phyloP scores from a whole-genome alignment of 2,329 filamentous ascomycete genomes.

The Xylaria sp. region DNA sequence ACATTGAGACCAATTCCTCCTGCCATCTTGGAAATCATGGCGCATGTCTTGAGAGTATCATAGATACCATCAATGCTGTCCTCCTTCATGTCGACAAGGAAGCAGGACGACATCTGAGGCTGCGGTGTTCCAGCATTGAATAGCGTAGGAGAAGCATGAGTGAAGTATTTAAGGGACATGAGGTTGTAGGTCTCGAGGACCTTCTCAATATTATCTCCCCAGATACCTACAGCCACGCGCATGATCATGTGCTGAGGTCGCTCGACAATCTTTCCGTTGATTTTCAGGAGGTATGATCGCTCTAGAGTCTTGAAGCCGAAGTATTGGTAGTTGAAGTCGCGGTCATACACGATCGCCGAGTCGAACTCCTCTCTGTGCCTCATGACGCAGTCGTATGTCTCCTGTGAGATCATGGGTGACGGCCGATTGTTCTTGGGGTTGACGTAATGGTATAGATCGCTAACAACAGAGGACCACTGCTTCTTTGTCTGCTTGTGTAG shows the following conservation, averaged over 20 bases:
- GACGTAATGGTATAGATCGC: conserved; percentile 93
- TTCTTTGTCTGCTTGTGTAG: conserved; percentile 99
- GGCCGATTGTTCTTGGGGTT: conserved; percentile 88
- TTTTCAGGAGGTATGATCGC: conserved; percentile 95
- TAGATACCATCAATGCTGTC: conserved; percentile 99
- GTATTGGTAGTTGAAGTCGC: conserved; percentile 99
- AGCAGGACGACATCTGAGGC: conserved; percentile 96
- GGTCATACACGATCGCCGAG: conserved; percentile 98
- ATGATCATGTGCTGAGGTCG: conserved; percentile 99
- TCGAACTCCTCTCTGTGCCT: conserved; percentile 97
- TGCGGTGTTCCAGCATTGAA: conserved; percentile 98
- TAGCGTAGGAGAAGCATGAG: conserved; percentile 95
- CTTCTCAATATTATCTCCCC: conserved; percentile 93
- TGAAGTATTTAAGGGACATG: conserved; percentile 99
- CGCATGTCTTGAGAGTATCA: conserved; percentile 98
- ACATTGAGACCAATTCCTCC: conserved; percentile 97
- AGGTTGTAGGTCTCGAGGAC: conserved; percentile 98
- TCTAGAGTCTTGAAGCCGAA: conserved; percentile 99
- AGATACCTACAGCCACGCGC: conserved; percentile 97
- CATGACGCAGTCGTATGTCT: conserved; percentile 93
- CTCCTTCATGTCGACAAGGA: conserved; percentile 99
- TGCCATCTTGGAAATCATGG: conserved; percentile 99
- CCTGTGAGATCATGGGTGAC: conserved; percentile 94
- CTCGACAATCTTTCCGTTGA: conserved; percentile 96
- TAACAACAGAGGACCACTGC: conserved; percentile 96